Base-by-base conservation (phyloP, 2,329 filamentous ascomycete genomes). In the Alternaria hordeiaustralica region DNA sequence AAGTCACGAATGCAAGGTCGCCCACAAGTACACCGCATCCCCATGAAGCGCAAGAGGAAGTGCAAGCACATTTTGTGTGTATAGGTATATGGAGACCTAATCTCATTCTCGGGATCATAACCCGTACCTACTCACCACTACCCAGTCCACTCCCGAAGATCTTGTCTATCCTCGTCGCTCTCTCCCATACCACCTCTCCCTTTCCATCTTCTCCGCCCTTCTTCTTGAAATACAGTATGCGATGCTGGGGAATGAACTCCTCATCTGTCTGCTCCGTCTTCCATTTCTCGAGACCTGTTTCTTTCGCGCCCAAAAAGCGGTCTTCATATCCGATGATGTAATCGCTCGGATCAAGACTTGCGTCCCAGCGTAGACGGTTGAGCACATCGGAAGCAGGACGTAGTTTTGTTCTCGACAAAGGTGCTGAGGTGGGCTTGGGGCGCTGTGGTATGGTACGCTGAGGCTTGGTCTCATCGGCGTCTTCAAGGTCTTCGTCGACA, bases 161-260 rank as follows among this genome's bases (percentile, higher is more conserved):
- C 67, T 76, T 80, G 71, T 86, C 84, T 50, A 82, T 79, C 66
- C 82, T 81, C 10, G 70, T 72, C 68, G 77, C 79, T 44, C 85
- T 78, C 68, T 87, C 84, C 85, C 86, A 88, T 3, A 87, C 80
- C 10, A 81, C 73, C 23, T 81, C 79, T 2, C 67, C 73, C 26
- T 47, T 65, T 36, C 61, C 68, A 41, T 61, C 65, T 15, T 65
- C 65, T 41, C 77, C 72, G 6, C 66, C 74, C 18, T 76, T 80
- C 63, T 79, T 79, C 65, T 81, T 84, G 66, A 87, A 84, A 63
- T 85, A 84, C 58, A 84, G 63, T 18, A 88, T 83, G 3, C 86
- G 81, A 75, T 87, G 85, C 66, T 84, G 82, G 4, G 86, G 86
- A 60, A 87, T 86, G 60, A 87, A 87, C 50, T 87, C 85, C 62